Evolutionary conservation across 2,329 filamentous ascomycete genomes (phyloP).

Genomic region (Claviceps spartinae): DNA sequence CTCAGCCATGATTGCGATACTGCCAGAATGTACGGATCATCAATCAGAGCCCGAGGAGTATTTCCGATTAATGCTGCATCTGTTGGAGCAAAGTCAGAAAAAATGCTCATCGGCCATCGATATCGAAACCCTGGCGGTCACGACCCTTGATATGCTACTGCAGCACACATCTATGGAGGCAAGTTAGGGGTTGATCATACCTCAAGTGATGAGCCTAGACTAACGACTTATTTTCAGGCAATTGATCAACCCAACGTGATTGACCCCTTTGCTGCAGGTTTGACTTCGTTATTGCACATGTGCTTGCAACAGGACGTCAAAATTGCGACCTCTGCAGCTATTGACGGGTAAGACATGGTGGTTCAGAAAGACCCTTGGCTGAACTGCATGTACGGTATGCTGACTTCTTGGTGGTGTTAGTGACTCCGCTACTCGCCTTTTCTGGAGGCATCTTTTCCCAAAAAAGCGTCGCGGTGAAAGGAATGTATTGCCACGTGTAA

Average conservation of each 20-base stretch:
- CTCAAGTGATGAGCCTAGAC: not conserved
- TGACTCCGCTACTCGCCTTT: constrained; percentile 28
- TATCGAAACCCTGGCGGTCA: constrained; percentile 16
- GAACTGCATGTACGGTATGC: not conserved
- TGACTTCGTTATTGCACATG: constrained; percentile 16
- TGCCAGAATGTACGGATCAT: constrained; percentile 18
- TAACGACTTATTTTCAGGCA: constrained; percentile 9
- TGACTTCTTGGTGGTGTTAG: constrained; percentile 9
- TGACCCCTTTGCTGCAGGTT: constrained; percentile 18
- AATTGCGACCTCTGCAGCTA: constrained; percentile 10
- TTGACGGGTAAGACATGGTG: constrained; percentile 15
- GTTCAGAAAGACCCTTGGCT: not conserved
- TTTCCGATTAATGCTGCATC: constrained; percentile 23
- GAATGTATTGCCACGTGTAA: constrained; percentile 21
- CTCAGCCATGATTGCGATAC: constrained; percentile 19
- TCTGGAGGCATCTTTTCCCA: constrained; percentile 56
- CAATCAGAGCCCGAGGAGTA: constrained; percentile 30
- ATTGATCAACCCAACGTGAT: constrained; percentile 15
- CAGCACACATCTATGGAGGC: constrained; percentile 28
- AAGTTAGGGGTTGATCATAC: constrained; percentile 6
- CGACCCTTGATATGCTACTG: constrained; percentile 22
- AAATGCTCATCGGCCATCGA: constrained; percentile 16
- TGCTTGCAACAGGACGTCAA: constrained; percentile 18
- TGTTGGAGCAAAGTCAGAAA: not conserved
- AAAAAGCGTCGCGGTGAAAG: constrained; percentile 2